A percentile compares a stretch with the other conserved stretches of the same genome.
Evolutionary conservation across 805 yeast species (phyloP).

Genomic region (Spathaspora girioi): DNA sequence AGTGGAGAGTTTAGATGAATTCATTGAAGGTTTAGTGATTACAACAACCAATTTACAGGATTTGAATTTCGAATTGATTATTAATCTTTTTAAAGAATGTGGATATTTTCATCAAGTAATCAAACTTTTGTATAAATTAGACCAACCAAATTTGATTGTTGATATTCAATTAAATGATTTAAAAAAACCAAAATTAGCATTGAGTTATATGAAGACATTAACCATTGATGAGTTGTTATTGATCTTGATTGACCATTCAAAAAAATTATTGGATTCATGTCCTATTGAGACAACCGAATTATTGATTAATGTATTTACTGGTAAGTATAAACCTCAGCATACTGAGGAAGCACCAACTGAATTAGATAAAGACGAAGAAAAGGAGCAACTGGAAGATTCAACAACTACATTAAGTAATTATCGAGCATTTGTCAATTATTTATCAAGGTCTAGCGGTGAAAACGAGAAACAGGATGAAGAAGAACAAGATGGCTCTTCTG

Average conservation of each 20-base stretch:
- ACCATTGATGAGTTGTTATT: slow-evolving; percentile 74
- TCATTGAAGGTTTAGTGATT: slow-evolving; percentile 43
- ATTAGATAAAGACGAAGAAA: slow-evolving; percentile 9
- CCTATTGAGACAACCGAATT: slow-evolving; percentile 83
- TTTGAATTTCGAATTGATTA: slow-evolving; percentile 66
- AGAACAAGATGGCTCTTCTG: slow-evolving; percentile 4
- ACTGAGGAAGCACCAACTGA: slow-evolving; percentile 6
- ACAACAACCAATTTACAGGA: slow-evolving; percentile 23
- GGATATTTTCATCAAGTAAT: slow-evolving; percentile 67
- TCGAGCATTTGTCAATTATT: slow-evolving; percentile 26
- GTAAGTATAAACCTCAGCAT: slow-evolving; percentile 56
- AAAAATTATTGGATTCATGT: slow-evolving; percentile 55
- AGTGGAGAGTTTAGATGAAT: slow-evolving; percentile 51
- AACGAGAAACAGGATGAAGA: slow-evolving; percentile 2
- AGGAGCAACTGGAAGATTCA: slow-evolving; percentile 19
- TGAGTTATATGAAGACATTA: slow-evolving; percentile 64
- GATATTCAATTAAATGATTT: slow-evolving; percentile 70
- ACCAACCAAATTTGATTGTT: slow-evolving; percentile 72
- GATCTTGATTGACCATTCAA: slow-evolving; percentile 64
- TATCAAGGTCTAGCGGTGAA: slow-evolving; percentile 15
- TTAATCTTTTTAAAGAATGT: slow-evolving; percentile 69
- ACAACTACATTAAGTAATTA: slow-evolving; percentile 25
- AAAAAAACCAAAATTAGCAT: slow-evolving; percentile 42
- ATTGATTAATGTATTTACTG: slow-evolving; percentile 85
- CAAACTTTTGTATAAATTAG: slow-evolving; percentile 62